Evolutionary conservation across 2,329 filamentous ascomycete species (phyloP), one percentile per base, ranked within the genome.

Genomic region (Penicillium sp.): DNA sequence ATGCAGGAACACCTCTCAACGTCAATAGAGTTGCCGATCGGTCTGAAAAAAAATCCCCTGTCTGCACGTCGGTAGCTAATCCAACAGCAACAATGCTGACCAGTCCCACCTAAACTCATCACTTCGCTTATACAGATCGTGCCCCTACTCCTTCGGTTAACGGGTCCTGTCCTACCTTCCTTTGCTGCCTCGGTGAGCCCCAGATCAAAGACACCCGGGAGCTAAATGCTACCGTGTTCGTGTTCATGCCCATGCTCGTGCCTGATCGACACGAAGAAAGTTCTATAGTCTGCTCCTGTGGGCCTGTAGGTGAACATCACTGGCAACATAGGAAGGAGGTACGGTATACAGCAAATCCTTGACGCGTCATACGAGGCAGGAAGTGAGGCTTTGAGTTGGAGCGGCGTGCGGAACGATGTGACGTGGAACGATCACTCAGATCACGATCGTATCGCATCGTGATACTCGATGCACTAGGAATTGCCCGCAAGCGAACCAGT

Each of bases 11-110:
- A 24, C 38, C 45, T 42, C 36, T 45, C 46, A 48, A 49, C 10
- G 10, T 39, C 24, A 56, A 56, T 58, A 58, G 43, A 55, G 54
- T 61, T 62, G 60, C 44, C 53, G 60, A 61, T 60, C 56, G 57
- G 22, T 47, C 51, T 46, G 43, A n/a, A 8, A 18, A 46, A 22
- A 50, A 49, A 48, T 52, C 46, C 35, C 49, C 30, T 27, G n/a
- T 48, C 57, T 50, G 53, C 54, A 58, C 57, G 56, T 57, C 48
- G 48, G 51, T 60, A 55, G 54, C 48, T 54, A n/a, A n/a, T n/a
- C n/a, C n/a, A n/a, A n/a, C n/a, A n/a, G n/a, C n/a, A n/a, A n/a
- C n/a, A n/a, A n/a, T n/a, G n/a, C n/a, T n/a, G n/a, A n/a, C n/a
- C 33, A 45, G 43, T 45, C 30, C 33, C 39, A 39, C 47, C 20